phyloP scores from a whole-genome alignment of 73 alveolate genomes.

The Tetrahymena malaccensis region DNA sequence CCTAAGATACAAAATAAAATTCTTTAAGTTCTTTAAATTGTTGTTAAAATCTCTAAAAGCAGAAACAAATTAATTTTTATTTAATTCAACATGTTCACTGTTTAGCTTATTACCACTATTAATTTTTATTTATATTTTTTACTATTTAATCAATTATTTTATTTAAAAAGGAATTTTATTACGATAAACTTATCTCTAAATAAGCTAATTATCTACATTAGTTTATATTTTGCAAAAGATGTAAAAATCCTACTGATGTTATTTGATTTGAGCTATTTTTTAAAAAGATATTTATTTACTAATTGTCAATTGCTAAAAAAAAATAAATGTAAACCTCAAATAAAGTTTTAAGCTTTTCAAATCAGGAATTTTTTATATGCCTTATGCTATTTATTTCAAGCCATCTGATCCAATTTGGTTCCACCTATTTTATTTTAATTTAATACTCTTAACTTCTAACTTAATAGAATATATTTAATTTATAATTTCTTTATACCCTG shows the following conservation, averaged over 20 bases:
- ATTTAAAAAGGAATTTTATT: neutral
- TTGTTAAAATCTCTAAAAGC: neutral
- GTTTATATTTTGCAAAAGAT: neutral
- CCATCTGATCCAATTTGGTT: neutral
- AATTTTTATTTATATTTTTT: neutral
- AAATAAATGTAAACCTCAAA: neutral
- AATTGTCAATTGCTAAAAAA: too few species aligned
- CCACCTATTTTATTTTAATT: neutral
- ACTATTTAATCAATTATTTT: neutral
- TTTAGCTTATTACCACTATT: neutral
- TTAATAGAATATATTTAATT: too few species aligned
- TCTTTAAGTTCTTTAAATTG: neutral
- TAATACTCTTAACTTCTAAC: neutral
- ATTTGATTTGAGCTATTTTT: neutral
- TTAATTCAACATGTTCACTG: neutral
- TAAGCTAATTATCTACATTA: neutral
- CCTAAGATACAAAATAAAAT: neutral
- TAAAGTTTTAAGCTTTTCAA: neutral
- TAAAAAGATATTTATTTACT: too few species aligned
- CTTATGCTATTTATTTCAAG: neutral
- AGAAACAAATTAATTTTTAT: neutral
- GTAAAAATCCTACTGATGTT: neutral
- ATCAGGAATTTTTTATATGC: neutral
- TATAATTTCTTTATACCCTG: neutral
- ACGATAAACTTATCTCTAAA: neutral